phyloP scores from a whole-genome alignment of 140 eudicot species.

The Ambrosia hybrid region DNA sequence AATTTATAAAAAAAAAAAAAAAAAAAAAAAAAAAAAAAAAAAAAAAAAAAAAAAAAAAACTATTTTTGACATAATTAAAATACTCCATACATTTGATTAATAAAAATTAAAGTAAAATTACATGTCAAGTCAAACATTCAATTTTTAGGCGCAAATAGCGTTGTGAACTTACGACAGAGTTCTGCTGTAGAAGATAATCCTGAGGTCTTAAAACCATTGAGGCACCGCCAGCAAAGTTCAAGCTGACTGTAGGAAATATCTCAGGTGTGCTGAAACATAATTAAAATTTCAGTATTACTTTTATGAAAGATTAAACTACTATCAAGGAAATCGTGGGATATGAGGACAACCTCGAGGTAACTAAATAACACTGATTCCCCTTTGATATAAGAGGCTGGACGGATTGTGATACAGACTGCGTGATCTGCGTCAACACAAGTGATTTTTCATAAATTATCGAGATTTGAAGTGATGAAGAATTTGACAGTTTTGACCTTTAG shows the following conservation, averaged over 20 bases:
- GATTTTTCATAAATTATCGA: background rate
- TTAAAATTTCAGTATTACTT: background rate
- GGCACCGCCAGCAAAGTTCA: conserved; percentile 90
- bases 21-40: background rate
- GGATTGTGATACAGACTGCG: conserved; percentile 54
- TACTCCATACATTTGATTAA: background rate
- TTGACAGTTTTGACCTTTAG: background rate
- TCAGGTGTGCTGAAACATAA: conserved; percentile 52
- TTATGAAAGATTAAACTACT: background rate
- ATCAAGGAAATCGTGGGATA: background rate
- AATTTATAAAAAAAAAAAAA: background rate
- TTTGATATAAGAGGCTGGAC: conserved; percentile 63
- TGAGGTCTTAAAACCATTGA: conserved; percentile 71
- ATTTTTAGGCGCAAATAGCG: too few species aligned
- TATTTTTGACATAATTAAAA: background rate
- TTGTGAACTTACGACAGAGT: conserved; percentile 42
- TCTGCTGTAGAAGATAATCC: conserved; percentile 80
- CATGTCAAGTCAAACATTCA: too few species aligned
- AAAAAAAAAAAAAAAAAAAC: background rate
- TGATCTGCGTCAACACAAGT: conserved; percentile 51
- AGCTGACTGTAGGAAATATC: conserved; percentile 66
- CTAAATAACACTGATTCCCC: conserved; percentile 73
- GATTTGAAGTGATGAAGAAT: background rate
- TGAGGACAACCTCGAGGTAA: conserved; percentile 58
- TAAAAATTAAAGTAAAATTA: too few species aligned